phyloP scores from a whole-genome alignment of 768 basidiomycete species.

The Leccinum boreale region DNA sequence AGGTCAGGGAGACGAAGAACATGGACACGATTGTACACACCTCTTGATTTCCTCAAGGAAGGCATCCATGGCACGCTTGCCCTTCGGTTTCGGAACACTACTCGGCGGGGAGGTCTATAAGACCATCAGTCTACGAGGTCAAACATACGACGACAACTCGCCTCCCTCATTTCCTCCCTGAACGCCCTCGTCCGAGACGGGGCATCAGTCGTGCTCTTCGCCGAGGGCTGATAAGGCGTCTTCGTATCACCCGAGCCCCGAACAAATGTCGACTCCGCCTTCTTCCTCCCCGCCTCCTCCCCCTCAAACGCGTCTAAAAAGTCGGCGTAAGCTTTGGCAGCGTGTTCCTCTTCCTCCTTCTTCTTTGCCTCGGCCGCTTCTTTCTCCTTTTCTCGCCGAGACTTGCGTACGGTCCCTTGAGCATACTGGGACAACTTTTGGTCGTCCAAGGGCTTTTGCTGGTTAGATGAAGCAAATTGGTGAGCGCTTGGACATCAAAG shows the following conservation, averaged over 20 bases:
- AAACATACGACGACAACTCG: conserved; percentile 20
- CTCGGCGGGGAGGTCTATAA: conserved; percentile 56
- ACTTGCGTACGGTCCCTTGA: conserved; percentile 85
- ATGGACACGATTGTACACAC: conserved; percentile 37
- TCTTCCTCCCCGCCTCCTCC: conserved; percentile 51
- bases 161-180: conserved; percentile 32
- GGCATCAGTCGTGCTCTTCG: conserved; percentile 28
- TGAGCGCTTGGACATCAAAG: conserved; percentile 51
- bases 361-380: conserved; percentile 91
- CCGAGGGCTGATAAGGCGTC: conserved; percentile 41
- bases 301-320: conserved; percentile 84
- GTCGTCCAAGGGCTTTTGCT: conserved; percentile 86
- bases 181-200: conserved; percentile 32
- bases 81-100: conserved; percentile 70
- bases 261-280: conserved; percentile 57
- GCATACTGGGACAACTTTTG: conserved; percentile 83
- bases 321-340: conserved; percentile 77
- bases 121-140: conserved; percentile 2
- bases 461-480: conserved; percentile 48
- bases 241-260: conserved; percentile 46
- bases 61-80: conserved; percentile 93
- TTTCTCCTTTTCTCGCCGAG: conserved; percentile 86
- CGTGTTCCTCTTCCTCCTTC: conserved; percentile 76
- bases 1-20: background rate
- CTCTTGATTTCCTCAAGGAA: conserved; percentile 97